phyloP scores from a whole-genome alignment of 306 rosid genomes.

The Bauhinia variegata region DNA sequence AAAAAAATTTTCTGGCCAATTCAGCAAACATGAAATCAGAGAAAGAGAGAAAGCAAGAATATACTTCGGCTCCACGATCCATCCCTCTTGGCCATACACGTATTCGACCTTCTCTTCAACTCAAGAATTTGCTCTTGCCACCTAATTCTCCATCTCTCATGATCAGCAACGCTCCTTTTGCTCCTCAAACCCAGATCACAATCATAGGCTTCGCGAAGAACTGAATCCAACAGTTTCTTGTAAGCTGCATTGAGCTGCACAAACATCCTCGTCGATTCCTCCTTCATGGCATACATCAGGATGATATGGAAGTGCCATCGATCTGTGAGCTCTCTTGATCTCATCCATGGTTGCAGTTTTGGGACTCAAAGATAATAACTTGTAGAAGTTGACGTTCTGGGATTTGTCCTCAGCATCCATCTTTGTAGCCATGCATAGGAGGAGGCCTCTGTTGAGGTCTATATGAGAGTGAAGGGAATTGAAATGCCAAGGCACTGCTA shows the following conservation, averaged over 20 bases:
- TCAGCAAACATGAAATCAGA: no score
- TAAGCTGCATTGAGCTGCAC: constrained; percentile 63
- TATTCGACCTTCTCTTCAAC: constrained; percentile 51
- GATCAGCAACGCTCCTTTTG: background rate
- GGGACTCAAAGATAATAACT: constrained; percentile 48
- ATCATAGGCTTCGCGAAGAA: constrained; percentile 56
- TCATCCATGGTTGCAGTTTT: constrained; percentile 50
- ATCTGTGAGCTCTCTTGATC: constrained; percentile 63
- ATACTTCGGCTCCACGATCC: constrained; percentile 50
- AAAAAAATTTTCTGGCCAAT: background rate
- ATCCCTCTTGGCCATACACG: constrained; percentile 34
- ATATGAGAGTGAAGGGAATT: constrained; percentile 12
- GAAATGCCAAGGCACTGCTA: constrained; percentile 24
- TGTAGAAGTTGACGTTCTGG: constrained; percentile 42
- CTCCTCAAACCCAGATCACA: constrained; percentile 37
- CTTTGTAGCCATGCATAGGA: constrained; percentile 26
- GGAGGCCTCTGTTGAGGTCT: background rate
- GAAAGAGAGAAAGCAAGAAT: background rate
- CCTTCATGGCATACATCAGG: constrained; percentile 66
- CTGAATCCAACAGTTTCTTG: constrained; percentile 51
- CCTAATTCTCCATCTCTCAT: constrained; percentile 33
- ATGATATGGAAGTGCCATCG: constrained; percentile 62
- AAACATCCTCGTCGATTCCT: constrained; percentile 56
- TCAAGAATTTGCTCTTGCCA: constrained; percentile 60
- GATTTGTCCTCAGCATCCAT: background rate